Base-by-base conservation (phyloP, 1,284 basidiomycete genomes). In the Pseudozyma pruni region DNA sequence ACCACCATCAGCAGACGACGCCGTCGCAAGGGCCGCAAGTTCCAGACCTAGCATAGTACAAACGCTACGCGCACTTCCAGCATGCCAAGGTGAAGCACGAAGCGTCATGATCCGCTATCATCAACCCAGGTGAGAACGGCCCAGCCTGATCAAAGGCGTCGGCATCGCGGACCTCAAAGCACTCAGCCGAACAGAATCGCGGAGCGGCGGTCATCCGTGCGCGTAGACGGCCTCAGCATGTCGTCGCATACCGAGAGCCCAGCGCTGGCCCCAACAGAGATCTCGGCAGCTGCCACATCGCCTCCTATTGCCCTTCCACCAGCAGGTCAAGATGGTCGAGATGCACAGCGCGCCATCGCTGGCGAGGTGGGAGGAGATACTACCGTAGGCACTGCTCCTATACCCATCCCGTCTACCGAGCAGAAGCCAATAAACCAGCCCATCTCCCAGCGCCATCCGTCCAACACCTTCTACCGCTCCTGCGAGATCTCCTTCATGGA, bases 401-500 rank as follows among this genome's bases (percentile, higher is more conserved):
- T 59, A 25, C 49, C 54, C 29, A 69, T 62, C n/a, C 45, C 58
- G 4, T 47, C 54, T 1, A 23, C 60, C 32, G 50, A 66, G 33
- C 37, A 23, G 6, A 42, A 23, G 20, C 37, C 45, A 8, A 31
- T 7, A n/a, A 69, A 70, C 20, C 60, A 59, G 37, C 16, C 47
- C 6, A 17, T 59, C 10, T 47, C 67, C 2, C 67, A 70, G 37
- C 59, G 56, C 9, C 67, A 70, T 33, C 51, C 55, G 0, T 72
- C 69, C 25, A 67, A 58, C 59, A 72, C 69, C 16, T 72, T 72
- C 39, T 72, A 67, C 20, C 54, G 69, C 11, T 67, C 69, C 7
- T 72, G 69, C 34, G 69, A 72, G 37, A 72, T 72, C 19, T 62
- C 58, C 3, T 58, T 72, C 44, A 72, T 72, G 69, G 69, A 82